Percentiles rank a stretch among this genome's conserved stretches.
phyloP scores from a whole-genome alignment of 1,139 yeast species.

The Fermentozyma sake region DNA sequence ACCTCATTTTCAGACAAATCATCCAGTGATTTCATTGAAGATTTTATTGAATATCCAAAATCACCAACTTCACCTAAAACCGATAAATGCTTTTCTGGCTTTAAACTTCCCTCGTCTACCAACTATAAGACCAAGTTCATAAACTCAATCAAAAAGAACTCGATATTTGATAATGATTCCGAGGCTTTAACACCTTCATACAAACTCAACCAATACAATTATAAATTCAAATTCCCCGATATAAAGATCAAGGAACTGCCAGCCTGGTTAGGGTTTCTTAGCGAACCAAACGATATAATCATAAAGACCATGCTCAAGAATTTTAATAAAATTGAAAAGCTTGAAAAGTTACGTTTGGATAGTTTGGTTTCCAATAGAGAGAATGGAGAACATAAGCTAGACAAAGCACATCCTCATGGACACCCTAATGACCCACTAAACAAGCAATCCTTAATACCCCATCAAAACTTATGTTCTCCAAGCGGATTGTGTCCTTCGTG shows the following conservation, averaged over 20 bases:
- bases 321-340: slow-evolving; percentile 45
- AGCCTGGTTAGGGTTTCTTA: slow-evolving; percentile 41
- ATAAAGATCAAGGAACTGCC: slow-evolving; percentile 31
- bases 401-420: slow-evolving; percentile 4
- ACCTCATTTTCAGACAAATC: slow-evolving; percentile 4
- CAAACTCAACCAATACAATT: slow-evolving; percentile 22
- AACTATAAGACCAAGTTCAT: slow-evolving; percentile 16
- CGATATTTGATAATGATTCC: slow-evolving; percentile 7
- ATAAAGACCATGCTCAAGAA: slow-evolving; percentile 31
- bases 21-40: slow-evolving; percentile 4
- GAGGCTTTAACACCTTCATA: no score
- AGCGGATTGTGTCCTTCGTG: slow-evolving; percentile 41
- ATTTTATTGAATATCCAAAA: slow-evolving; percentile 9
- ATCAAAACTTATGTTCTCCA: slow-evolving; percentile 37
- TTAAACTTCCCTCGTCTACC: slow-evolving; percentile 21
- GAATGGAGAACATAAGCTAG: slow-evolving; percentile 2
- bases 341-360: slow-evolving; percentile 47
- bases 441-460: background rate
- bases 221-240: slow-evolving; percentile 34
- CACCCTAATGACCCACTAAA: slow-evolving; percentile 14
- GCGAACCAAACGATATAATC: slow-evolving; percentile 21
- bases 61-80: slow-evolving; percentile 3
- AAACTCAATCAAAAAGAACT: slow-evolving; percentile 18
- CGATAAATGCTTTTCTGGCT: slow-evolving; percentile 12
- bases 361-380: slow-evolving; percentile 9